Conservation (phyloP, 1,284 basidiomycete genomes). For the Boletus sp. region DNA sequence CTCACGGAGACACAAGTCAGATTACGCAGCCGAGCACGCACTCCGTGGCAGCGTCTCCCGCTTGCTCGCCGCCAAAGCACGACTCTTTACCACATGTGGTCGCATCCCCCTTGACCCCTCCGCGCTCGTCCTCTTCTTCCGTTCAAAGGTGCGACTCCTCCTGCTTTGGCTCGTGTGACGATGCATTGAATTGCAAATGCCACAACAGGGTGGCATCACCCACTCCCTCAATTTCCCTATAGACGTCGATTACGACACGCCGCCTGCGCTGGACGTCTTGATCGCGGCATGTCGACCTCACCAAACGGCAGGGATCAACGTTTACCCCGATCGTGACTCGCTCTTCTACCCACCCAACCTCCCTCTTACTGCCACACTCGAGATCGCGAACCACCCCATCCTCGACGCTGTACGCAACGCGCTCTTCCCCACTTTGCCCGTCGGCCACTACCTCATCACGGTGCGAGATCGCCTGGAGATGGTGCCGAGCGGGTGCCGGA, state of each 20-base stretch:
- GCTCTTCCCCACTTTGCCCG: slow-evolving; percentile 63
- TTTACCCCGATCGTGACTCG: slow-evolving; percentile 57
- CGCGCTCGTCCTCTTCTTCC: slow-evolving; percentile 69
- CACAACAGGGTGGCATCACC: slow-evolving; percentile 62
- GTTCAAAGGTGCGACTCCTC: slow-evolving; percentile 55
- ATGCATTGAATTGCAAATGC: slow-evolving; percentile 5
- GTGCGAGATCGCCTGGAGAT: slow-evolving; percentile 68
- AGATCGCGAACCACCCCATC: slow-evolving; percentile 74
- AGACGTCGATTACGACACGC: slow-evolving; percentile 67
- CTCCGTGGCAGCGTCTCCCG: slow-evolving; percentile 55
- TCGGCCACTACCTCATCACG: slow-evolving; percentile 65
- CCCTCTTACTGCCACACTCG: slow-evolving; percentile 68
- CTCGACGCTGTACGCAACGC: slow-evolving; percentile 67
- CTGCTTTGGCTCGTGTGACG: neutral
- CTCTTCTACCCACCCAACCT: slow-evolving; percentile 70
- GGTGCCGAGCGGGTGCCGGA: slow-evolving; percentile 54
- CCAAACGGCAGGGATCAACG: slow-evolving; percentile 49
- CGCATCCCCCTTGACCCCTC: slow-evolving; percentile 67
- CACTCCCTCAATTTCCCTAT: slow-evolving; percentile 79
- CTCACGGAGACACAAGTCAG: slow-evolving; percentile 33
- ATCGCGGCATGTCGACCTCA: slow-evolving; percentile 70
- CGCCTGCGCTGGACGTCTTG: slow-evolving; percentile 75
- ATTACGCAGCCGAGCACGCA: slow-evolving; percentile 48
- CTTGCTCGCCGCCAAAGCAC: slow-evolving; percentile 55
- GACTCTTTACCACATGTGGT: slow-evolving; percentile 63